Evolutionary conservation across 805 yeast species (phyloP).

Genomic region (Cyberlindnera bimundalis): DNA sequence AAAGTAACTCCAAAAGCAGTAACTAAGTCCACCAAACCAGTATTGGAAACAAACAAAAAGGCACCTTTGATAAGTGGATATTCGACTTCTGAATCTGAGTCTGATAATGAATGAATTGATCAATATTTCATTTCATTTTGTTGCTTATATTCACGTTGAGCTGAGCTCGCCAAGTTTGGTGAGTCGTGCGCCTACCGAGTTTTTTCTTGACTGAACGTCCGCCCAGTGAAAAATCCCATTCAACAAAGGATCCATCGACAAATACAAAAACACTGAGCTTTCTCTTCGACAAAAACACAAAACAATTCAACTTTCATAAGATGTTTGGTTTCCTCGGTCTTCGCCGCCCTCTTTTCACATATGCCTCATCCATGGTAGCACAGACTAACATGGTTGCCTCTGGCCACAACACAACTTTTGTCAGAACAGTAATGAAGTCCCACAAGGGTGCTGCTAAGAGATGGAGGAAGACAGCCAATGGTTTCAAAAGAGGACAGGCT

Average conservation of each 20-base stretch:
- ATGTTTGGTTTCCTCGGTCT: constrained; percentile 15
- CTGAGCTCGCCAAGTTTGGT: too few species aligned
- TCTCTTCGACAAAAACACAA: neutral
- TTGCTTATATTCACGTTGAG: too few species aligned
- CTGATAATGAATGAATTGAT: constrained; percentile 9
- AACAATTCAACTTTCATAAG: neutral
- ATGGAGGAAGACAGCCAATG: constrained; percentile 70
- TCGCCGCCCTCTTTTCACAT: constrained; percentile 3
- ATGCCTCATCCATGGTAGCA: constrained; percentile 1
- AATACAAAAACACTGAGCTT: too few species aligned
- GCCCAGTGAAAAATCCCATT: too few species aligned
- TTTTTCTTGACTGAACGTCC: too few species aligned
- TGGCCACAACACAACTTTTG: constrained; percentile 16
- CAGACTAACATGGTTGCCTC: neutral
- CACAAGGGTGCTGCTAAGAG: constrained; percentile 87
- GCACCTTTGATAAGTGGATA: constrained; percentile 1
- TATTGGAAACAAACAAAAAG: neutral
- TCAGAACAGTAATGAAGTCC: constrained; percentile 55
- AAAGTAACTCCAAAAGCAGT: neutral
- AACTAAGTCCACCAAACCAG: neutral
- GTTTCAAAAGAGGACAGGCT: constrained; percentile 63
- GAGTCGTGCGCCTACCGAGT: too few species aligned
- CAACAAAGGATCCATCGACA: too few species aligned
- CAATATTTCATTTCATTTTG: too few species aligned
- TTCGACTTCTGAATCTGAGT: constrained; percentile 18